A percentile compares a stretch with the other conserved stretches of the same genome.
Conservation (phyloP, 2,329 filamentous ascomycete species). For the Colletotrichum salicis region DNA sequence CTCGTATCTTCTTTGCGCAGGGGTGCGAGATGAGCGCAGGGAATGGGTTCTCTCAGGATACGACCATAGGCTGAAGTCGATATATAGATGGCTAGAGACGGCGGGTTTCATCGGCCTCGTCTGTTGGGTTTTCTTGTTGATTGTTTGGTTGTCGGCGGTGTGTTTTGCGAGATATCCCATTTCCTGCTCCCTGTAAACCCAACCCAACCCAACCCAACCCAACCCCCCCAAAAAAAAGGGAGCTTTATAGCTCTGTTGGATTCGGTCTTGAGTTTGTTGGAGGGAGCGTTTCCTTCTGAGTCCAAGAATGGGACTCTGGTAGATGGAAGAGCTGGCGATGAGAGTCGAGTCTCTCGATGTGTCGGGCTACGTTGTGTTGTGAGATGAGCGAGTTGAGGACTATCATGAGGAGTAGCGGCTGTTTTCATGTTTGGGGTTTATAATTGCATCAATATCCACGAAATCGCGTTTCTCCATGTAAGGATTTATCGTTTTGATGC, state of each 20-base stretch:
- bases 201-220: no score
- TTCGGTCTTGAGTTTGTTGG: not conserved
- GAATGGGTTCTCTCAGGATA: constrained; percentile 21
- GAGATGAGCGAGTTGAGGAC: not conserved
- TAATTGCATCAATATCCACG: not conserved
- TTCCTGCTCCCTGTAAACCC: not conserved
- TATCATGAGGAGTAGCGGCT: not conserved
- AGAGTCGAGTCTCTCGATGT: no score
- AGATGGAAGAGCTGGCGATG: no score
- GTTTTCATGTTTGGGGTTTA: not conserved
- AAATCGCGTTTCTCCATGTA: not conserved
- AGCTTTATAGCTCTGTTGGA: not conserved
- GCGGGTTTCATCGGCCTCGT: not conserved
- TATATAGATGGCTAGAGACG: not conserved
- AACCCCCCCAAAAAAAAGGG: no score
- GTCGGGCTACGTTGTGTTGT: not conserved
- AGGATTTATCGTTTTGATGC: no score
- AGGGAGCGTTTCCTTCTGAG: not conserved
- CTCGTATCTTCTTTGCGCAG: constrained; percentile 92
- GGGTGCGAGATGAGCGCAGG: constrained; percentile 69
- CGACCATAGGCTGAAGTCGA: constrained; percentile 23
- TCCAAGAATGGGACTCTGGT: not conserved
- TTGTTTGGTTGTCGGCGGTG: not conserved
- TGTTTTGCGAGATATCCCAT: not conserved
- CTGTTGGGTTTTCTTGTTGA: not conserved